A percentile compares a stretch with the other conserved stretches of the same genome.
Evolutionary conservation across 192 early-diverging fungal genomes (phyloP).

Genomic region (Coemansia furcata): DNA sequence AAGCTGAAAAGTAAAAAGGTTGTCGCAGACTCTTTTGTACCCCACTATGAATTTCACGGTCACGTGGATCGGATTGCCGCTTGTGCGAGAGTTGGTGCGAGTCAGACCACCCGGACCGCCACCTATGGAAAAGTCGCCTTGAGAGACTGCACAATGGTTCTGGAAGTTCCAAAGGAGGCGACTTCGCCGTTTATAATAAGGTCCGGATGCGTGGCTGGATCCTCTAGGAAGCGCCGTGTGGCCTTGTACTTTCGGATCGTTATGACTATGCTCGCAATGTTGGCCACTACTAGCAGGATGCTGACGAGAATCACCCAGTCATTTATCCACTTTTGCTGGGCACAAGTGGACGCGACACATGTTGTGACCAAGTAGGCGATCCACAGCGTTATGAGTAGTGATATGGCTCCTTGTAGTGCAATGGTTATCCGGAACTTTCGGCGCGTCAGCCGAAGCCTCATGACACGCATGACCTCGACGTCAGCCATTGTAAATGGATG

Average conservation of each 20-base stretch:
- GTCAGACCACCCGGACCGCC: not conserved
- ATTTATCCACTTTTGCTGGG: constrained; percentile 28
- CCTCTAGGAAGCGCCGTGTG: constrained; percentile 35
- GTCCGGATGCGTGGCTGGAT: constrained; percentile 42
- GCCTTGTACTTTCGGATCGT: constrained; percentile 38
- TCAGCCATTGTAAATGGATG: constrained; percentile 48
- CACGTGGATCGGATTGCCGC: not conserved
- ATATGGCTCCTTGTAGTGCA: constrained; percentile 24
- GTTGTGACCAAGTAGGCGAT: constrained; percentile 28
- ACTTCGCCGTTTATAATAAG: constrained; percentile 43
- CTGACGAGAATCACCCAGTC: constrained; percentile 50
- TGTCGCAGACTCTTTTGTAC: not conserved
- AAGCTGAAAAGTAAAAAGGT: not conserved
- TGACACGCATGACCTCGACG: constrained; percentile 52
- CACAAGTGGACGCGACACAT: constrained; percentile 12
- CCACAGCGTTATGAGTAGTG: constrained; percentile 37
- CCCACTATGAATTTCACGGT: not conserved
- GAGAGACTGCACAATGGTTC: not conserved
- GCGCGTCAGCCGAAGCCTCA: constrained; percentile 47
- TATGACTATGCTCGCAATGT: constrained; percentile 33
- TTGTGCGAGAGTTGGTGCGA: not conserved
- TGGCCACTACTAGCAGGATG: constrained; percentile 29
- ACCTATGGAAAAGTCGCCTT: not conserved
- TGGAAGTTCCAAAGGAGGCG: not conserved
- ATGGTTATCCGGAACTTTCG: constrained; percentile 40